These are phyloP conservation scores for Pichia sp. DNA, from an alignment of 1,139 yeast genomes.

Conservation along the genomic window DNA sequence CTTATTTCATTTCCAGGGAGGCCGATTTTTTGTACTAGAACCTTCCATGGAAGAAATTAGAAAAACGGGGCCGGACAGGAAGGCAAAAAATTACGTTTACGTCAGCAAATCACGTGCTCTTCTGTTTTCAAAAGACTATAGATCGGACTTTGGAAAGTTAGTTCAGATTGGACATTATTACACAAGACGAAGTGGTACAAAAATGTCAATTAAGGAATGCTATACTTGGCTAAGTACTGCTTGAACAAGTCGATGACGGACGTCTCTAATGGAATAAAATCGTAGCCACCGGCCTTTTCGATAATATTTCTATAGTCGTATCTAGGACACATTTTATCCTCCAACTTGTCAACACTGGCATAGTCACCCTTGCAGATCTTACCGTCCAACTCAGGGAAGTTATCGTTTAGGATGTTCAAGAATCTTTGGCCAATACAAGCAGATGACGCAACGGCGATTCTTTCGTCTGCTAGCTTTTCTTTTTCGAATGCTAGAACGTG, in stretches of 20 bases:
- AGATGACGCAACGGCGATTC: conserved; percentile 39
- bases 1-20: background rate
- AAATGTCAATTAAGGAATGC: background rate
- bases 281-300: background rate
- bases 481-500: conserved; percentile 39
- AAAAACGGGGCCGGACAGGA: background rate
- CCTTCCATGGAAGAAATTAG: background rate
- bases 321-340: background rate
- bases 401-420: conserved; percentile 35
- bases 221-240: background rate
- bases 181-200: no score
- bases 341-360: conserved; percentile 12
- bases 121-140: no score
- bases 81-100: background rate
- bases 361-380: conserved; percentile 39
- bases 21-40: background rate
- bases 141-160: no score
- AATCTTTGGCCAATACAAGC: conserved; percentile 38
- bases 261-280: background rate
- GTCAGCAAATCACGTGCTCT: background rate
- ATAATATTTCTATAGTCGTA: background rate
- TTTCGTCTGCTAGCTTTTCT: conserved; percentile 34
- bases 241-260: background rate
- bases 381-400: conserved; percentile 39
- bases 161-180: no score